These are phyloP conservation scores for Ustilago loliicola DNA, from an alignment of 1,284 basidiomycete species.

Conservation along the genomic window DNA sequence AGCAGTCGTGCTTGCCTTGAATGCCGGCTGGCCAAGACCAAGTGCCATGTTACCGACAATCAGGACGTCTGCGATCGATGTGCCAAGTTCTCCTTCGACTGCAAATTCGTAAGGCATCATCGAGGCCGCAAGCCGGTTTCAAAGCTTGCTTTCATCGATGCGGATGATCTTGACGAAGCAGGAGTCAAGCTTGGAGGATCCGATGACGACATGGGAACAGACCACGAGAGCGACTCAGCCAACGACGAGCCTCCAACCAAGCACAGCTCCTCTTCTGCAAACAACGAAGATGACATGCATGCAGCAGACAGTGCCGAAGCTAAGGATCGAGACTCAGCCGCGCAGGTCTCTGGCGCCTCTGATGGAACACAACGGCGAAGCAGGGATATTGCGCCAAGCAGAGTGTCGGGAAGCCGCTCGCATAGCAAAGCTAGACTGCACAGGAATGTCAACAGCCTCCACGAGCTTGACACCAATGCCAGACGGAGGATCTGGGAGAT, in stretches of 20 bases:
- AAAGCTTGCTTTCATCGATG: constrained; percentile 43
- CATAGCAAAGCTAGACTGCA: constrained; percentile 37
- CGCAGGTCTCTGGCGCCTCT: neutral
- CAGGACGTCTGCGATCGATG: constrained; percentile 48
- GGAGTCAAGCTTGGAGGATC: constrained; percentile 17
- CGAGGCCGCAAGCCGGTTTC: constrained; percentile 46
- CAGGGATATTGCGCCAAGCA: constrained; percentile 12
- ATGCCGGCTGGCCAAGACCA: constrained; percentile 50
- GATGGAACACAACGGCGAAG: constrained; percentile 19
- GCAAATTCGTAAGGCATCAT: constrained; percentile 47
- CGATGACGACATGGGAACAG: constrained; percentile 29
- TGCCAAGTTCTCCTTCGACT: constrained; percentile 48
- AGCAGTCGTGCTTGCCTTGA: constrained; percentile 51
- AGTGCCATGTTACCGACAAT: constrained; percentile 40
- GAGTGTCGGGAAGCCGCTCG: constrained; percentile 19
- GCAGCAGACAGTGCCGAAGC: neutral
- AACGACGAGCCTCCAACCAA: constrained; percentile 16
- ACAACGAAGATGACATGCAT: constrained; percentile 6
- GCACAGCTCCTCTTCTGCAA: neutral
- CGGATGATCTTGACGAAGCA: constrained; percentile 26
- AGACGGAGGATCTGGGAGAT: constrained; percentile 53
- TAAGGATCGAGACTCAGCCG: constrained; percentile 8
- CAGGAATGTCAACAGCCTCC: constrained; percentile 20
- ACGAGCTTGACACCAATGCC: constrained; percentile 46
- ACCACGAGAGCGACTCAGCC: constrained; percentile 32